phyloP scores from a whole-genome alignment of 2,329 filamentous ascomycete species.

The Paracorniculantispora psalliotae region DNA sequence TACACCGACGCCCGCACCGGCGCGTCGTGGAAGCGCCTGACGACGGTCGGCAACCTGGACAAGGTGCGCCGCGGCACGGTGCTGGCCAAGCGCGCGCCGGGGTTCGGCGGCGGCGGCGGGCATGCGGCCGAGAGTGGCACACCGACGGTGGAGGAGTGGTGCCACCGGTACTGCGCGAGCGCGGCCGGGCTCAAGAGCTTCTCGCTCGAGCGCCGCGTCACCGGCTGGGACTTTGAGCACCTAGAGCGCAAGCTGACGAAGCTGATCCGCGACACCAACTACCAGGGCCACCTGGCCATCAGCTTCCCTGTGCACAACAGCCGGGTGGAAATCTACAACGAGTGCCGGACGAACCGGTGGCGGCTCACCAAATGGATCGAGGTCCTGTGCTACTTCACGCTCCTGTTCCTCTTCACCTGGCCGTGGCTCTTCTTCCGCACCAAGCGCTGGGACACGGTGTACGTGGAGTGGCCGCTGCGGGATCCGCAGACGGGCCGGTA shows the following conservation, averaged over 20 bases:
- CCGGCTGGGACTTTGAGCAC: constrained; percentile 54
- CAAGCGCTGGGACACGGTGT: constrained; percentile 59
- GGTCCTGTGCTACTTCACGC: constrained; percentile 60
- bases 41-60: constrained; percentile 52
- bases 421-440: constrained; percentile 64
- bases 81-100: constrained; percentile 46
- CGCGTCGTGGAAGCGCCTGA: constrained; percentile 39
- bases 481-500: constrained; percentile 33
- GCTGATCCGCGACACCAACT: constrained; percentile 61
- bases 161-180: constrained; percentile 59
- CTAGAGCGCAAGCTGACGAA: constrained; percentile 48
- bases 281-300: constrained; percentile 57
- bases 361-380: constrained; percentile 59
- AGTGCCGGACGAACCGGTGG: constrained; percentile 58
- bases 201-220: constrained; percentile 45
- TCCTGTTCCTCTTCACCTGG: constrained; percentile 67
- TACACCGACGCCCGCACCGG: constrained; percentile 39
- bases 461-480: constrained; percentile 50
- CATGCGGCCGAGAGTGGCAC: constrained; percentile 25
- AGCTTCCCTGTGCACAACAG: constrained; percentile 54
- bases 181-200: constrained; percentile 54
- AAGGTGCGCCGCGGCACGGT: constrained; percentile 62
- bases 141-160: constrained; percentile 53
- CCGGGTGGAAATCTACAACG: constrained; percentile 59
- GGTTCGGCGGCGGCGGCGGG: constrained; percentile 29